phyloP scores from a whole-genome alignment of 768 basidiomycete species.

The Pholiota microspora region DNA sequence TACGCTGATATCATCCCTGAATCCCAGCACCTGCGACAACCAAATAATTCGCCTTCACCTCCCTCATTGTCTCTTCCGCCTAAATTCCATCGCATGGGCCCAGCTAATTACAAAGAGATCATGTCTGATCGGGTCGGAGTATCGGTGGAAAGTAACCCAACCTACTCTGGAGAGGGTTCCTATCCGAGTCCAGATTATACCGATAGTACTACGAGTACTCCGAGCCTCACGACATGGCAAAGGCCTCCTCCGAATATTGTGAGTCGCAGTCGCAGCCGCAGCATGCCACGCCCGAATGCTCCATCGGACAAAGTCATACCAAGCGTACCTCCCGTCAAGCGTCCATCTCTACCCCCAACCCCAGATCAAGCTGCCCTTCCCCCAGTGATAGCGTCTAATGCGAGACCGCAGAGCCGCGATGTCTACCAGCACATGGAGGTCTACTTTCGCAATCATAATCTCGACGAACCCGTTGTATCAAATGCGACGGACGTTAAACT shows the following conservation, averaged over 20 bases:
- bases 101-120: constrained; percentile 1
- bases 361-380: background rate
- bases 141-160: background rate
- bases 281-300: background rate
- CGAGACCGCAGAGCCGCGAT: constrained; percentile 71
- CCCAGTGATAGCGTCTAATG: constrained; percentile 27
- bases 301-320: background rate
- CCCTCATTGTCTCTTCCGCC: constrained; percentile 5
- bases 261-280: background rate
- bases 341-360: constrained; percentile 1
- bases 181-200: too few species aligned
- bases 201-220: background rate
- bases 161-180: too few species aligned
- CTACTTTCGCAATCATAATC: constrained; percentile 87
- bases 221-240: background rate
- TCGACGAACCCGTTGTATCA: constrained; percentile 72
- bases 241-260: background rate
- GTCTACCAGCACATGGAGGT: constrained; percentile 78
- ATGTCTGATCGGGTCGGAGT: background rate
- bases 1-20: background rate
- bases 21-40: background rate
- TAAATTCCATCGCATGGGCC: constrained; percentile 2
- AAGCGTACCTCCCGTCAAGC: background rate
- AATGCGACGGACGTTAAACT: constrained; percentile 7
- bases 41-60: background rate